These are phyloP conservation scores for Tolypocladium paradoxum DNA, from an alignment of 2,329 filamentous ascomycete species.

Conservation along the genomic window DNA sequence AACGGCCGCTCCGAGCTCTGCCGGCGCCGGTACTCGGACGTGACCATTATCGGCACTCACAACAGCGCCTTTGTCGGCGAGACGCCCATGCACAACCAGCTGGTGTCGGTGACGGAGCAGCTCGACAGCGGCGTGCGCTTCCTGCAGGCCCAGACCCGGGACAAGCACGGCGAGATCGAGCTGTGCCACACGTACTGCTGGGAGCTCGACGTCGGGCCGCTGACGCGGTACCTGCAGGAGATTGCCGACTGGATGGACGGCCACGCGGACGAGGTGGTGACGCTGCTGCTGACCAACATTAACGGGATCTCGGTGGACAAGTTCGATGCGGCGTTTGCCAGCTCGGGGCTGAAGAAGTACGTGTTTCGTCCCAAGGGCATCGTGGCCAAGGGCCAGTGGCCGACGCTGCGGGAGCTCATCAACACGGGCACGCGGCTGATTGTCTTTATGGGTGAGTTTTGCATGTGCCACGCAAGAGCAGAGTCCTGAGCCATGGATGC, in stretches of 20 bases:
- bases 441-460: slow-evolving; percentile 53
- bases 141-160: slow-evolving; percentile 53
- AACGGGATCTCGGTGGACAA: slow-evolving; percentile 46
- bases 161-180: slow-evolving; percentile 37
- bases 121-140: slow-evolving; percentile 52
- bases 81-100: slow-evolving; percentile 46
- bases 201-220: slow-evolving; percentile 45
- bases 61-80: slow-evolving; percentile 53
- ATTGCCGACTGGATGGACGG: slow-evolving; percentile 50
- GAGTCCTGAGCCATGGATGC: neutral
- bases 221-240: slow-evolving; percentile 42
- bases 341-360: slow-evolving; percentile 43
- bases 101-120: slow-evolving; percentile 45
- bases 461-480: neutral
- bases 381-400: slow-evolving; percentile 46
- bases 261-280: slow-evolving; percentile 51
- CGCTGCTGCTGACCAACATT: slow-evolving; percentile 51
- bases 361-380: slow-evolving; percentile 39
- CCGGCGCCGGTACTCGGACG: slow-evolving; percentile 43
- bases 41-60: slow-evolving; percentile 54
- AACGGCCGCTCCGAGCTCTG: slow-evolving; percentile 49
- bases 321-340: slow-evolving; percentile 42
- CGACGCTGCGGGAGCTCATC: slow-evolving; percentile 59
- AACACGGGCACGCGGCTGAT: slow-evolving; percentile 51
- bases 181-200: slow-evolving; percentile 56